A percentile compares a stretch with the other conserved stretches of the same genome.
Evolutionary conservation across 2,329 filamentous ascomycete genomes (phyloP).

Genomic region (Mycocentrospora acerina): DNA sequence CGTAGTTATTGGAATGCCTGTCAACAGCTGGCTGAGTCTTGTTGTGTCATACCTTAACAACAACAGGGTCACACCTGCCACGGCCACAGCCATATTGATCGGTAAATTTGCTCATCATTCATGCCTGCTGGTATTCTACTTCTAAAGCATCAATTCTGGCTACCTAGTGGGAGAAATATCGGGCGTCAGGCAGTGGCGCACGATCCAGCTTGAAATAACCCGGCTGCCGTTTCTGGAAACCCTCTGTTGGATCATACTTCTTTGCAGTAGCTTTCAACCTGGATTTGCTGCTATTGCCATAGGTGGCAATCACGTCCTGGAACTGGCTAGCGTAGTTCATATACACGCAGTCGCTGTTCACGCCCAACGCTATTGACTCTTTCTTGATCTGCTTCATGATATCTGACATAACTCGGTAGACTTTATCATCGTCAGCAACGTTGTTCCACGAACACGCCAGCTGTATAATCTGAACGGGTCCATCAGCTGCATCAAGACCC

Average conservation of each 20-base stretch:
- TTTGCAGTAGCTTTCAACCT: slow-evolving; percentile 36
- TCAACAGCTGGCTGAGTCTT: no score
- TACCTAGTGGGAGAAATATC: no score
- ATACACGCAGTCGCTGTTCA: slow-evolving; percentile 42
- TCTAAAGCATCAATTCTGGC: no score
- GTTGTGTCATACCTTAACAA: no score
- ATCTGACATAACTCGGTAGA: slow-evolving; percentile 12
- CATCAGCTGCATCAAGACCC: slow-evolving; percentile 14
- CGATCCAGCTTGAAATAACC: slow-evolving; percentile 48
- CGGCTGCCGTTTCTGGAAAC: slow-evolving; percentile 46
- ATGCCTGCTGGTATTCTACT: no score
- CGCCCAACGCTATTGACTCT: slow-evolving; percentile 5
- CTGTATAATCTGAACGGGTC: slow-evolving; percentile 20
- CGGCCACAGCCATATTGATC: no score
- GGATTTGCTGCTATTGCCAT: slow-evolving; percentile 42
- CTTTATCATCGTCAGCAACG: slow-evolving; percentile 14
- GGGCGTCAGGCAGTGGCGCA: no score
- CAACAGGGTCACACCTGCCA: no score
- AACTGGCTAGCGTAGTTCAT: slow-evolving; percentile 52
- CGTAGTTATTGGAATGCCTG: no score
- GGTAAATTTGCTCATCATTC: no score
- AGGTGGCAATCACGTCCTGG: slow-evolving; percentile 47
- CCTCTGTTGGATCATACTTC: slow-evolving; percentile 44
- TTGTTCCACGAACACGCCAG: slow-evolving; percentile 19
- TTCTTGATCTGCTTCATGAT: slow-evolving; percentile 12